A percentile compares a stretch with the other conserved stretches of the same genome.
Evolutionary conservation across 2,329 filamentous ascomycete species (phyloP).

Genomic region (Exophiala calicioides): DNA sequence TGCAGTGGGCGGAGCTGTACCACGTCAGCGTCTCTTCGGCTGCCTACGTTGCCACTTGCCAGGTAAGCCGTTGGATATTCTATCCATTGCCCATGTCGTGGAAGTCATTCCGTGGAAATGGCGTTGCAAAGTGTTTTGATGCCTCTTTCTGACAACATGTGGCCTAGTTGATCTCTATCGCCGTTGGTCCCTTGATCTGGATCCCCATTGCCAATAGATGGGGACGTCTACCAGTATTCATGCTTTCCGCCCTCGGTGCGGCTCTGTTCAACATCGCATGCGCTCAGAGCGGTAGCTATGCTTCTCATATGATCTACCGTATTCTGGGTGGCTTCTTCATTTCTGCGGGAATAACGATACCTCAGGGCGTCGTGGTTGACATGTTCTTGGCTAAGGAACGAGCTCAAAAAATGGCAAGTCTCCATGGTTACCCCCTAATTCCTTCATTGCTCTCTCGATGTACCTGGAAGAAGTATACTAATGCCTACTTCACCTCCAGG

Average conservation of each 20-base stretch:
- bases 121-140: no score
- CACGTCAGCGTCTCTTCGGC: background rate
- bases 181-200: slow-evolving; percentile 1
- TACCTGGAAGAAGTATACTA: no score
- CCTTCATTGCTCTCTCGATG: no score
- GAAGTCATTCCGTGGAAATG: no score
- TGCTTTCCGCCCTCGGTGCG: background rate
- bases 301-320: background rate
- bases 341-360: background rate
- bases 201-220: background rate
- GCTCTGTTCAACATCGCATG: slow-evolving; percentile 3
- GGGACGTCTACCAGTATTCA: background rate
- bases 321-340: slow-evolving; percentile 3
- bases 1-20: background rate
- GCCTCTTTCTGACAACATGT: no score
- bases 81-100: no score
- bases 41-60: background rate
- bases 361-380: slow-evolving; percentile 1
- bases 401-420: slow-evolving; percentile 4
- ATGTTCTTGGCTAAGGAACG: slow-evolving; percentile 6
- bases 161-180: slow-evolving; percentile 3
- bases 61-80: background rate
- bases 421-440: no score
- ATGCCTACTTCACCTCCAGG: background rate
- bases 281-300: slow-evolving; percentile 2